Conservation (phyloP, 2,329 filamentous ascomycete genomes). For the Monosporascus sp. region DNA sequence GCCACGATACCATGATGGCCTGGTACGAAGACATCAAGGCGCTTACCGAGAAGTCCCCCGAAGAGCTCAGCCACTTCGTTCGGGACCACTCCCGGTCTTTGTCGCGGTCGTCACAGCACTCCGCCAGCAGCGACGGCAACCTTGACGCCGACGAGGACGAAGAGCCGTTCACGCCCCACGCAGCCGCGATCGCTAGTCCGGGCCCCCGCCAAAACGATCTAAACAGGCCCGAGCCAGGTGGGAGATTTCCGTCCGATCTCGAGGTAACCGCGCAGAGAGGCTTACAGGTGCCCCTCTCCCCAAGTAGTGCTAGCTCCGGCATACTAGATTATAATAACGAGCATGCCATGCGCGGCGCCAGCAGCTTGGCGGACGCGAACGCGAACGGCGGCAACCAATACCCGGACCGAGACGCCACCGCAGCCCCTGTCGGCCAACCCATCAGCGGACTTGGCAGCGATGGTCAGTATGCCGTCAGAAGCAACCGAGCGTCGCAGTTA, state of each 20-base stretch:
- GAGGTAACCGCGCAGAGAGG: slow-evolving; percentile 73
- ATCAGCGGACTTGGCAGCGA: slow-evolving; percentile 32
- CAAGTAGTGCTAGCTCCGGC: slow-evolving; percentile 75
- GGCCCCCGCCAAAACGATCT: slow-evolving; percentile 45
- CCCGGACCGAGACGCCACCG: slow-evolving; percentile 53
- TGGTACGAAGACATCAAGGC: slow-evolving; percentile 93
- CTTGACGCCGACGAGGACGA: slow-evolving; percentile 67
- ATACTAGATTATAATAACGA: slow-evolving; percentile 28
- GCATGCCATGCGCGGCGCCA: slow-evolving; percentile 14
- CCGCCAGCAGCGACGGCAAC: slow-evolving; percentile 68
- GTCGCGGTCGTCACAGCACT: slow-evolving; percentile 60
- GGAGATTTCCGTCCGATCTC: slow-evolving; percentile 93
- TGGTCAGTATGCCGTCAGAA: slow-evolving; percentile 23
- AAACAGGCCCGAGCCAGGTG: slow-evolving; percentile 83
- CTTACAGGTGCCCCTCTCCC: slow-evolving; percentile 73
- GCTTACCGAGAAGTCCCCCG: slow-evolving; percentile 80
- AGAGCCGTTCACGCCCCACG: slow-evolving; percentile 52
- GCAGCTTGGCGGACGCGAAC: neutral
- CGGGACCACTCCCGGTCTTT: slow-evolving; percentile 73
- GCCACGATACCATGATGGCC: slow-evolving; percentile 90
- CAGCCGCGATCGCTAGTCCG: slow-evolving; percentile 43
- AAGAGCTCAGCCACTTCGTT: slow-evolving; percentile 84
- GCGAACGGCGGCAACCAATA: slow-evolving; percentile 5
- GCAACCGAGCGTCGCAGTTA: slow-evolving; percentile 13
- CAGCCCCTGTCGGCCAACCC: slow-evolving; percentile 51